Percentiles rank a stretch among this genome's conserved stretches.
Evolutionary conservation across 2,329 filamentous ascomycete genomes (phyloP).

Genomic region (Stromatinia cepivora): DNA sequence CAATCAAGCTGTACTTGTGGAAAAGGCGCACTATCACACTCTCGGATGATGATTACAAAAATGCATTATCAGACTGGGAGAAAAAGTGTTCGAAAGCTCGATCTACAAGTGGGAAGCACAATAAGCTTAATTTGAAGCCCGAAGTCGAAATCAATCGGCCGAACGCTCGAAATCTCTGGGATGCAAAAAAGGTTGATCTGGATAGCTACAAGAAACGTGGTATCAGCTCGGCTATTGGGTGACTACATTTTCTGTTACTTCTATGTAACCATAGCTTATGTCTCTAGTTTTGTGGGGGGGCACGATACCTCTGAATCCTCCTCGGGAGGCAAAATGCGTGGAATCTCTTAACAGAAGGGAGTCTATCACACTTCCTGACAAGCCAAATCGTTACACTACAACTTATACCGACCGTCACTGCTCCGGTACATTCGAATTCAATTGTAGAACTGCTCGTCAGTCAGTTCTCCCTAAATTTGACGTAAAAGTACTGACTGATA

Average conservation of each 20-base stretch:
- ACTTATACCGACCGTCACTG: fast-evolving
- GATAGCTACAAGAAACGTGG: slow-evolving; percentile 25
- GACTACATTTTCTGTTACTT: background rate
- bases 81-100: background rate
- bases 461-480: background rate
- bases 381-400: background rate
- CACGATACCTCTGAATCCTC: too few species aligned
- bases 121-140: too few species aligned
- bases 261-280: background rate
- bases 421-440: background rate
- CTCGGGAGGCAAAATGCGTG: too few species aligned
- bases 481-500: background rate
- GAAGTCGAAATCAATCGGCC: background rate
- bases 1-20: background rate
- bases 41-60: background rate
- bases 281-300: background rate
- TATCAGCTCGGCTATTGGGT: slow-evolving; percentile 20
- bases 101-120: background rate
- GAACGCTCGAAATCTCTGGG: background rate
- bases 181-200: slow-evolving; percentile 18
- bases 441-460: slow-evolving; percentile 23
- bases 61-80: background rate
- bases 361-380: background rate
- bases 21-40: background rate
- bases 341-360: too few species aligned